Conservation (phyloP, 768 basidiomycete genomes). For the Pleurotus salmoneostramineus region DNA sequence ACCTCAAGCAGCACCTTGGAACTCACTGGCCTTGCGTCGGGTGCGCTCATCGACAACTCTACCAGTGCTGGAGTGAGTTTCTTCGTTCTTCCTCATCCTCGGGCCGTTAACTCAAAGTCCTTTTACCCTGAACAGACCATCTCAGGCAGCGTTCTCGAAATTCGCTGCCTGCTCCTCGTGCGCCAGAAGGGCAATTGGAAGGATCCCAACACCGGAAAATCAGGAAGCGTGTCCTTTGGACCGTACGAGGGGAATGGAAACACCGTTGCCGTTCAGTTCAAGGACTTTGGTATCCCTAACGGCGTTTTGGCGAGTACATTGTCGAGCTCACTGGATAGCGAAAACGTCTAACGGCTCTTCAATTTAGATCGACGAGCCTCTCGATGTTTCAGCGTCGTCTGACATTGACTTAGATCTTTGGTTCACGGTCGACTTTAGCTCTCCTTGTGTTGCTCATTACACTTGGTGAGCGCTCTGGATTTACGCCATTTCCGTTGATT, state of each 20-base stretch:
- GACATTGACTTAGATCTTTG: neutral
- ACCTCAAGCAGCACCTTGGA: neutral
- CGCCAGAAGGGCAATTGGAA: neutral
- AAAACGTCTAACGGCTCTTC: neutral
- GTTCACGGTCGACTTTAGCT: neutral
- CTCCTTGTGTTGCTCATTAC: neutral
- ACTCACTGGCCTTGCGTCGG: neutral
- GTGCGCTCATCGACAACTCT: neutral
- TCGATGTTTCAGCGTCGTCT: neutral
- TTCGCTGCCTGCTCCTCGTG: neutral
- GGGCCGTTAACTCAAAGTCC: neutral
- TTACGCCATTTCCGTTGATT: neutral
- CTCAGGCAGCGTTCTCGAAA: neutral
- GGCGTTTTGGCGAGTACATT: neutral
- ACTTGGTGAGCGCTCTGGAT: neutral
- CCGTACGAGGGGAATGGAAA: neutral
- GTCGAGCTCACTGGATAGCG: neutral
- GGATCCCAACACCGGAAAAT: neutral
- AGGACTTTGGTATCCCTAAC: neutral
- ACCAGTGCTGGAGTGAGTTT: neutral
- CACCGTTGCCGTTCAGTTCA: neutral
- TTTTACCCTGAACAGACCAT: neutral
- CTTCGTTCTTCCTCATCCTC: neutral
- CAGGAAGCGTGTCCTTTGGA: neutral
- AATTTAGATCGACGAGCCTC: neutral